Evolutionary conservation across 371 early-diverging fungal genomes (phyloP).

Genomic region (Zychaea mexicana): DNA sequence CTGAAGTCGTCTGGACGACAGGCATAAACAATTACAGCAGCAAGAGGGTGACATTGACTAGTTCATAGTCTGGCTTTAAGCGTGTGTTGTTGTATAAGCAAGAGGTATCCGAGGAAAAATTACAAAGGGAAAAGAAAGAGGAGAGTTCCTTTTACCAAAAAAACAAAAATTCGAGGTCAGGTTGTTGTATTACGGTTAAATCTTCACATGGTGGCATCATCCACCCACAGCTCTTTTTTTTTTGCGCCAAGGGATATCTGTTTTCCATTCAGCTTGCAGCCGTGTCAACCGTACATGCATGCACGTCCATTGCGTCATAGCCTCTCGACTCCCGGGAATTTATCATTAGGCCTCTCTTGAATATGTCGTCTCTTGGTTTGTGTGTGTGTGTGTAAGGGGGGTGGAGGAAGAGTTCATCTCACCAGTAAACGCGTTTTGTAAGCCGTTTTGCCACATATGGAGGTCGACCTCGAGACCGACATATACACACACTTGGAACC

Average conservation of each 20-base stretch:
- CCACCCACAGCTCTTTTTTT: no score
- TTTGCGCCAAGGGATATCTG: no score
- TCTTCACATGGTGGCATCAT: neutral
- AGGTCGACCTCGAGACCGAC: neutral
- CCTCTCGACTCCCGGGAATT: no score
- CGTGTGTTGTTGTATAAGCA: neutral
- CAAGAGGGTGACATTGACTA: constrained; percentile 8
- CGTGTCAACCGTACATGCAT: no score
- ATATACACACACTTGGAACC: no score
- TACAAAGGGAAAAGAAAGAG: neutral
- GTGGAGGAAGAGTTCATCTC: no score
- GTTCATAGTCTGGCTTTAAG: neutral
- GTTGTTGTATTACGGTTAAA: neutral
- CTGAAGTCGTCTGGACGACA: constrained; percentile 18
- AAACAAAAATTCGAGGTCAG: neutral
- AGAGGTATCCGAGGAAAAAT: constrained; percentile 1
- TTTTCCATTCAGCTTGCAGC: no score
- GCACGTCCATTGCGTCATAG: no score
- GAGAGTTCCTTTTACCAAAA: no score
- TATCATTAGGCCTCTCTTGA: no score
- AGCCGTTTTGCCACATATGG: neutral
- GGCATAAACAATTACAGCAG: constrained; percentile 12
- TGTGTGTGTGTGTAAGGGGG: no score
- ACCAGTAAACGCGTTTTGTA: neutral
- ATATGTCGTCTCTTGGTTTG: no score